These are phyloP conservation scores for Cytospora piceicola DNA, from an alignment of 2,329 filamentous ascomycete genomes.

Conservation along the genomic window DNA sequence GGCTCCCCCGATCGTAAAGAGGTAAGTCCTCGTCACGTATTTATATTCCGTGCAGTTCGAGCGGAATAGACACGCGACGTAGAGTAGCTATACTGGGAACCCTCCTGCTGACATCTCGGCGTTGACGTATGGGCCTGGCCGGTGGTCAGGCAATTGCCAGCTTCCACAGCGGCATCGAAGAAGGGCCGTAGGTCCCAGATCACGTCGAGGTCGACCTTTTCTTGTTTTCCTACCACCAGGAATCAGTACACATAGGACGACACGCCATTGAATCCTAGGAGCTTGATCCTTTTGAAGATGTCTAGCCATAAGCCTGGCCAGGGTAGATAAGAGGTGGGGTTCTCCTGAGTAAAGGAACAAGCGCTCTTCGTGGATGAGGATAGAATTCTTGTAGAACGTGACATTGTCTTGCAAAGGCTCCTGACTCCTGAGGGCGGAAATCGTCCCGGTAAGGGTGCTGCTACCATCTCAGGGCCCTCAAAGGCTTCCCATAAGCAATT, in stretches of 20 bases:
- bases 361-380: constrained; percentile 67
- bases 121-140: constrained; percentile 22
- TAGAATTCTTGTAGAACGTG: constrained; percentile 68
- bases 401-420: constrained; percentile 39
- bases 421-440: neutral
- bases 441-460: neutral
- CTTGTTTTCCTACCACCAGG: constrained; percentile 68
- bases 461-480: neutral
- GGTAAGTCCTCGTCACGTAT: constrained; percentile 64
- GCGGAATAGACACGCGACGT: constrained; percentile 61
- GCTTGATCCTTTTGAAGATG: constrained; percentile 74
- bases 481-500: neutral
- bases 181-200: constrained; percentile 71
- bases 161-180: constrained; percentile 67
- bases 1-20: constrained; percentile 57
- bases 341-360: constrained; percentile 69
- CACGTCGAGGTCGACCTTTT: constrained; percentile 66
- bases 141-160: constrained; percentile 72
- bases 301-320: constrained; percentile 58
- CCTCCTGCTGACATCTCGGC: constrained; percentile 70
- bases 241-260: constrained; percentile 77
- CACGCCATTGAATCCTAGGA: constrained; percentile 70
- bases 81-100: constrained; percentile 72
- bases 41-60: constrained; percentile 60
- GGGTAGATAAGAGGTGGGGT: constrained; percentile 62